Percentiles rank a stretch among this genome's conserved stretches.
Evolutionary conservation across 1,284 basidiomycete species (phyloP).

Genomic region (Kalmanozyma brasiliensis): DNA sequence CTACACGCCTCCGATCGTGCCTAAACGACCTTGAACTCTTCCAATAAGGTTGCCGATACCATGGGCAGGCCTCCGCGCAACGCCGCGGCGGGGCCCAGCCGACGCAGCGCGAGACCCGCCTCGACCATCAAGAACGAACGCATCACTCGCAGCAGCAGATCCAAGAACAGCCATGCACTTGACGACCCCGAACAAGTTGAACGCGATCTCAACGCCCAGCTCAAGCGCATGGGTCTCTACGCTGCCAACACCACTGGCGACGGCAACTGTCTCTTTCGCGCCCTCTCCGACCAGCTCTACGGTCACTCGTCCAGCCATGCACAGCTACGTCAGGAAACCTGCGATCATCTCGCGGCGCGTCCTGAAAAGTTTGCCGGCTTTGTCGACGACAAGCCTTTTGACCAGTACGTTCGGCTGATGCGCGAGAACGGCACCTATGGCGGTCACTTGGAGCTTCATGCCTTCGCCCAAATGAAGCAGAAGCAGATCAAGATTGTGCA

Average conservation of each 20-base stretch:
- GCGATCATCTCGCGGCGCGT: slow-evolving; percentile 81
- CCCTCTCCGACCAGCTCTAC: slow-evolving; percentile 74
- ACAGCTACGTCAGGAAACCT: slow-evolving; percentile 76
- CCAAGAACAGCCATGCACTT: slow-evolving; percentile 48
- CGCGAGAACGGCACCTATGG: slow-evolving; percentile 80
- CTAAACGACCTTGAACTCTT: too few relatives aligned
- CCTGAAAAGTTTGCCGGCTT: slow-evolving; percentile 83
- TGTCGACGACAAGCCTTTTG: slow-evolving; percentile 77
- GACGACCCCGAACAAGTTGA: slow-evolving; percentile 63
- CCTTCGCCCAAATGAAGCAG: slow-evolving; percentile 82
- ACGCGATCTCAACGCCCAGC: slow-evolving; percentile 58
- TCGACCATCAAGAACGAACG: slow-evolving; percentile 46
- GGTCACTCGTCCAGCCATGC: slow-evolving; percentile 79
- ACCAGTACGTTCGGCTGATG: slow-evolving; percentile 61
- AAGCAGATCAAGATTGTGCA: slow-evolving; percentile 89
- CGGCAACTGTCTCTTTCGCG: slow-evolving; percentile 67
- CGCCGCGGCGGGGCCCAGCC: slow-evolving; percentile 41
- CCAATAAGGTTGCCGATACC: background rate
- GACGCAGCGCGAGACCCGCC: slow-evolving; percentile 31
- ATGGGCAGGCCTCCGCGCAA: slow-evolving; percentile 40
- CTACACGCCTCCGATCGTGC: too few relatives aligned
- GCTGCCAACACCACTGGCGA: slow-evolving; percentile 66
- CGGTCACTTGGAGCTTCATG: slow-evolving; percentile 87
- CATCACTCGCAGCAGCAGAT: slow-evolving; percentile 45
- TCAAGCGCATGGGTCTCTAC: slow-evolving; percentile 62